phyloP scores from a whole-genome alignment of 441 rosid species.

The Oxalis stricta region DNA sequence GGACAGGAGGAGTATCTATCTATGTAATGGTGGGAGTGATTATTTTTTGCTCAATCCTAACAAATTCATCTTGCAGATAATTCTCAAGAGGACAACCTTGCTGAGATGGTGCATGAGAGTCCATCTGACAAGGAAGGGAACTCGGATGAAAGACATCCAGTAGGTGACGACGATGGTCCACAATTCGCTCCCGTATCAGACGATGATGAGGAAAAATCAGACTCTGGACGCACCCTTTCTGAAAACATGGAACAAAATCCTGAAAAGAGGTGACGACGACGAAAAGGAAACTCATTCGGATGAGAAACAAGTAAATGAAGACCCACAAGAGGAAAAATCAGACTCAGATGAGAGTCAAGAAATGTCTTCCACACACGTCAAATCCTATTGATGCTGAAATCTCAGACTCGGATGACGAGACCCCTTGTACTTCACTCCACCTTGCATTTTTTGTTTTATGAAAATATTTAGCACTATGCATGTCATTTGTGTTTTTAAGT shows the following conservation, averaged over 20 bases:
- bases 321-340: slow-evolving; percentile 25
- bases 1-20: no score
- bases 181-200: slow-evolving; percentile 22
- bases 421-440: slow-evolving; percentile 55
- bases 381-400: slow-evolving; percentile 31
- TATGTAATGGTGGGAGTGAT: no score
- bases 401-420: slow-evolving; percentile 86
- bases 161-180: slow-evolving; percentile 21
- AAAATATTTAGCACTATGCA: not conserved
- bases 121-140: slow-evolving; percentile 35
- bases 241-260: slow-evolving; percentile 23
- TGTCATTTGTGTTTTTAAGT: not conserved
- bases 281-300: slow-evolving; percentile 19
- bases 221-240: slow-evolving; percentile 23
- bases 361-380: slow-evolving; percentile 13
- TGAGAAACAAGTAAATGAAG: slow-evolving; percentile 26
- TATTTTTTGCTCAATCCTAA: slow-evolving; percentile 4
- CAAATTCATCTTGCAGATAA: no score
- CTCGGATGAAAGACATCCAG: slow-evolving; percentile 24
- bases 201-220: slow-evolving; percentile 34
- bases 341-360: slow-evolving; percentile 32
- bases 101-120: slow-evolving; percentile 18
- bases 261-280: slow-evolving; percentile 16
- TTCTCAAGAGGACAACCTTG: slow-evolving; percentile 26
- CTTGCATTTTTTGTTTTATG: slow-evolving; percentile 6